Evolutionary conservation across 179 eudicot genomes (phyloP).

Genomic region (Actinidia polygama): DNA sequence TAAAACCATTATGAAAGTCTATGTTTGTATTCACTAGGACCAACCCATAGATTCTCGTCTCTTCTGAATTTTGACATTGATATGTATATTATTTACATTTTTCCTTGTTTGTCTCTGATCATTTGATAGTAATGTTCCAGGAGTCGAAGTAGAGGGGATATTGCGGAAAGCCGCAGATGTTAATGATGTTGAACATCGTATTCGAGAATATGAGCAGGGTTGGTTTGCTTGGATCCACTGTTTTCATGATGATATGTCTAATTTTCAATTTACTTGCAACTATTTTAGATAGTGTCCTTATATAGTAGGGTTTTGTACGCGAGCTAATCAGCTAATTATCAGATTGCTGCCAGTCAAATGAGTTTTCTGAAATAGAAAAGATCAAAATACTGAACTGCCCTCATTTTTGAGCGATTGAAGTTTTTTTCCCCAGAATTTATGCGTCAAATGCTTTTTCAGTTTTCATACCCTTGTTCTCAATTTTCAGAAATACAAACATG

Average conservation of each 20-base stretch:
- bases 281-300: background rate
- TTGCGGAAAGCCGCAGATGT: slow-evolving; percentile 99
- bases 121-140: slow-evolving; percentile 44
- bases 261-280: background rate
- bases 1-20: background rate
- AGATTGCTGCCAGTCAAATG: background rate
- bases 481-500: background rate
- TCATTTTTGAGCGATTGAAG: background rate
- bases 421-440: background rate
- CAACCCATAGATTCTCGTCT: background rate
- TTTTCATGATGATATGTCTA: background rate
- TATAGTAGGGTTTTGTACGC: background rate
- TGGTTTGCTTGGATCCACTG: slow-evolving; percentile 23
- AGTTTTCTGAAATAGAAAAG: background rate
- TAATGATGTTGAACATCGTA: slow-evolving; percentile 86
- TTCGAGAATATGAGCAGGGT: slow-evolving; percentile 93
- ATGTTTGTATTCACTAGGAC: background rate
- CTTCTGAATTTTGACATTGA: background rate
- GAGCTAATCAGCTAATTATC: no score
- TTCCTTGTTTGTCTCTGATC: slow-evolving; percentile 15
- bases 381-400: background rate
- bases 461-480: background rate
- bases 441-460: background rate
- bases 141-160: slow-evolving; percentile 86
- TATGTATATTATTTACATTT: background rate